A percentile compares a stretch with the other conserved stretches of the same genome.
Conservation (phyloP, 179 eudicot species). For the Sideroxylon spinosum region DNA sequence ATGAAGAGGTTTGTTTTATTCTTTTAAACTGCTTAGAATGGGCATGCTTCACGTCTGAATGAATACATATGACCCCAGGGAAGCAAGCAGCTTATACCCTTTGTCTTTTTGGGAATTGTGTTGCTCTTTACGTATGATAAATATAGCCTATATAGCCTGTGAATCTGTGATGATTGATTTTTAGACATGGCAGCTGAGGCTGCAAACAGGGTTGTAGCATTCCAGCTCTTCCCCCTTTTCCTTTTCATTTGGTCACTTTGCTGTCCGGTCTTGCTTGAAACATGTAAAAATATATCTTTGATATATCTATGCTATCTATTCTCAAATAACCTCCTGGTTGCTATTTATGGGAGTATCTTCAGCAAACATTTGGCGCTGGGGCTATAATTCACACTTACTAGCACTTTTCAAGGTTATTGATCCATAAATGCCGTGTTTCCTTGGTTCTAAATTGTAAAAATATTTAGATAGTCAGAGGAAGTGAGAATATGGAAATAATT, state of each 20-base stretch:
- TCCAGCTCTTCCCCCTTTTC: neutral
- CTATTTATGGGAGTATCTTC: neutral
- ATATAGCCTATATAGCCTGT: no score
- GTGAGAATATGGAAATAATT: neutral
- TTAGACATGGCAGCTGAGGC: conserved; percentile 9
- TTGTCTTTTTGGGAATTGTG: neutral
- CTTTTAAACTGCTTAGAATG: conserved; percentile 10
- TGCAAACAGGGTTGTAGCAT: neutral
- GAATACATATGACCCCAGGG: neutral
- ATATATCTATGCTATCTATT: neutral
- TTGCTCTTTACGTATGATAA: neutral
- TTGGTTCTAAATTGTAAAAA: neutral
- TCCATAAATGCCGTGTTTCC: neutral
- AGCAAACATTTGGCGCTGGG: conserved; percentile 2
- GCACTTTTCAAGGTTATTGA: neutral
- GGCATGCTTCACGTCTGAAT: neutral
- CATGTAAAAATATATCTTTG: neutral
- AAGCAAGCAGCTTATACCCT: neutral
- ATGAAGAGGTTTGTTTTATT: conserved; percentile 69
- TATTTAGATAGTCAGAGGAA: neutral
- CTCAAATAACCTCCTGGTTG: conserved; percentile 5
- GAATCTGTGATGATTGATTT: neutral
- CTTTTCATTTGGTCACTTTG: neutral
- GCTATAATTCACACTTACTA: neutral
- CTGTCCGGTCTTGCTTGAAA: conserved; percentile 1